Base-by-base conservation (phyloP, 2,329 filamentous ascomycete species). In the Aspergillus bombycis region DNA sequence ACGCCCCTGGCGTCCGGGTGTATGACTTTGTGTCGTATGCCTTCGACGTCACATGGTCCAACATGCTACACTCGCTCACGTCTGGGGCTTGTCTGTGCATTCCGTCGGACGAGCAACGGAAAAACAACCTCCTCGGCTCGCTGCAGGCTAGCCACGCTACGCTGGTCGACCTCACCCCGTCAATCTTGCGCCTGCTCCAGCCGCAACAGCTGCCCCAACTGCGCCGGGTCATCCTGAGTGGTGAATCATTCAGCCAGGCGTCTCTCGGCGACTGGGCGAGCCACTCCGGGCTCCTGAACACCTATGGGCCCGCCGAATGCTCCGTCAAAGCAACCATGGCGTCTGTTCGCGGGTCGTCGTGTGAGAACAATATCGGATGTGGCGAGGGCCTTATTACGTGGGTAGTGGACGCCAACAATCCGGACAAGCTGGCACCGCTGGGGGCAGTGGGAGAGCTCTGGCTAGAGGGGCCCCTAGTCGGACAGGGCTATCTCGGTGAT, bases 61-160 rank as follows among this genome's bases (percentile, higher is more conserved):
- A 67, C 26, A 68, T 68, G 64, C 73, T 72, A 63, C 69, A 53
- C 64, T 72, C 69, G 48, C 72, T 67, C 30, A 65, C 60, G 60
- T 68, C 75, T 8, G 79, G 80, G 52, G 78, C 77, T 19, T 77
- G 74, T 23, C 68, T 81, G 23, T 81, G 79, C 60, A 75, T 81
- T 7, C 78, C 77, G 1, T 73, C 73, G 64, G 64, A 77, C 67
- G 55, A 74, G 10, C 34, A 38, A 38, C 10, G 34, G 14, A 38
- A 16, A 8, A 38, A 38, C 14, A 38, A 10, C 10, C 34, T 38
- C 14, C 14, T 16, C 9, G 34, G 14, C 14, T 38, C 34, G 10
- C 10, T 38, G 10, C 34, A 16, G 14, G 34, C 10, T 3, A 38
- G 34, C 14, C 10, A 16, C 4, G 34, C 34, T 38, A 38, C 34